Conservation (phyloP, 108 stramenopile genomes). For the Nitzschia sp. region DNA sequence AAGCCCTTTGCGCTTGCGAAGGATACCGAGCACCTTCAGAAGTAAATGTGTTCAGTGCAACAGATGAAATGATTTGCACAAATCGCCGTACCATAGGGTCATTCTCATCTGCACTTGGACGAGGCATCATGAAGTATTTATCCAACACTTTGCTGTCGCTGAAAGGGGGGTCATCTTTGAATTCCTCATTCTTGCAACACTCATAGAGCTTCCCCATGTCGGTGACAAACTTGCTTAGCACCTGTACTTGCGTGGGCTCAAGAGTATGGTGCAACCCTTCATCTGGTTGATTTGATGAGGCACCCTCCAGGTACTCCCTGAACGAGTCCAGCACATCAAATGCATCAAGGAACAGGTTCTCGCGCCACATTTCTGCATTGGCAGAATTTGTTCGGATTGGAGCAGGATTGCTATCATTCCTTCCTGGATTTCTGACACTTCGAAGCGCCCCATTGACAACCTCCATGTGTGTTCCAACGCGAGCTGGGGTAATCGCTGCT, state of each 20-base stretch:
- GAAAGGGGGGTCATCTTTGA: slow-evolving; percentile 33
- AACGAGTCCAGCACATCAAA: slow-evolving; percentile 62
- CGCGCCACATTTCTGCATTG: slow-evolving; percentile 30
- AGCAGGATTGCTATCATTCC: neutral
- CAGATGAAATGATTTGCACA: slow-evolving; percentile 47
- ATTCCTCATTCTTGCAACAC: slow-evolving; percentile 76
- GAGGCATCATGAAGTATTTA: slow-evolving; percentile 16
- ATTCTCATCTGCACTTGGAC: slow-evolving; percentile 11
- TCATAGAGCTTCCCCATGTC: slow-evolving; percentile 79
- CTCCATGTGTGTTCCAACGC: slow-evolving; percentile 87
- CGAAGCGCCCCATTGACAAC: slow-evolving; percentile 84
- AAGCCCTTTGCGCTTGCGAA: slow-evolving; percentile 72
- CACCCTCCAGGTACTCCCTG: slow-evolving; percentile 46
- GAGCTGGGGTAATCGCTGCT: slow-evolving; percentile 68
- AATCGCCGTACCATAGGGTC: slow-evolving; percentile 57
- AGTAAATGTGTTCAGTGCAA: slow-evolving; percentile 41
- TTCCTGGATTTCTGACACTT: slow-evolving; percentile 43
- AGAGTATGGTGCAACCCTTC: slow-evolving; percentile 21
- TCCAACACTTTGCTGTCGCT: slow-evolving; percentile 16
- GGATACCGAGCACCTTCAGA: slow-evolving; percentile 55
- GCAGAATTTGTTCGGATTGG: slow-evolving; percentile 9
- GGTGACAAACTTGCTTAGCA: slow-evolving; percentile 56
- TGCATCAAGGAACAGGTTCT: slow-evolving; percentile 64
- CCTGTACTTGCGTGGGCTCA: slow-evolving; percentile 62
- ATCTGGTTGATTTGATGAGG: slow-evolving; percentile 18